Percentiles rank a stretch among this genome's conserved stretches.
phyloP scores from a whole-genome alignment of 148 eudicot species.

The Silene latifolia region DNA sequence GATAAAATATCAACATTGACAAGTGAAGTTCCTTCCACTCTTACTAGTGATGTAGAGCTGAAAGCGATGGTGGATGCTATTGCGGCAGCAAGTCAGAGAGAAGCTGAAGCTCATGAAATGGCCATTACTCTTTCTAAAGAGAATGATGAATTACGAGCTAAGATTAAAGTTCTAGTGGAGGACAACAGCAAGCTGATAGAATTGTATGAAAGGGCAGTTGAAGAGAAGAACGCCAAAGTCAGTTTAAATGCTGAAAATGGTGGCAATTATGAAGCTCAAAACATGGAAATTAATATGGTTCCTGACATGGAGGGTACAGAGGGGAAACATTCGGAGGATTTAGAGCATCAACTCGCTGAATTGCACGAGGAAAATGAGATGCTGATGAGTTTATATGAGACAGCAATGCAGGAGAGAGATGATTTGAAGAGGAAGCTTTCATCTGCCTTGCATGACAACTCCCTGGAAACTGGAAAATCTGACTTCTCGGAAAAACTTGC shows the following conservation, averaged over 20 bases:
- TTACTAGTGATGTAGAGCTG: slow-evolving; percentile 49
- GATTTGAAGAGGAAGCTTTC: slow-evolving; percentile 65
- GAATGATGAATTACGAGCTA: slow-evolving; percentile 73
- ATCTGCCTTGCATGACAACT: slow-evolving; percentile 31
- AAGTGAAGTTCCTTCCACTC: slow-evolving; percentile 28
- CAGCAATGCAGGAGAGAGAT: slow-evolving; percentile 96
- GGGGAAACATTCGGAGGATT: slow-evolving; percentile 35
- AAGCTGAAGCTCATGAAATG: slow-evolving; percentile 94
- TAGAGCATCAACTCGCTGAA: slow-evolving; percentile 65
- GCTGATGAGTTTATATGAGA: slow-evolving; percentile 78
- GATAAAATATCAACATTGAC: slow-evolving; percentile 34
- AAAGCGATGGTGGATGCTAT: slow-evolving; percentile 93
- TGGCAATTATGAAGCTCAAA: slow-evolving; percentile 22
- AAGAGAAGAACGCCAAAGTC: slow-evolving; percentile 37
- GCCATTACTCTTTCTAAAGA: slow-evolving; percentile 72
- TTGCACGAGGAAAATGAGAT: slow-evolving; percentile 92
- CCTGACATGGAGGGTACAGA: slow-evolving; percentile 34
- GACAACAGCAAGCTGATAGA: slow-evolving; percentile 90
- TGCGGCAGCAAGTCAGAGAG: slow-evolving; percentile 91
- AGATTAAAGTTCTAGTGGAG: slow-evolving; percentile 72
- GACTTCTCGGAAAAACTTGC: slow-evolving; percentile 59
- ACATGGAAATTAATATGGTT: slow-evolving; percentile 14
- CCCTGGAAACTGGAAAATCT: slow-evolving; percentile 29
- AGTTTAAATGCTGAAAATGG: slow-evolving; percentile 28
- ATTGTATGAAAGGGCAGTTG: slow-evolving; percentile 68